Conservation (phyloP, 2,329 filamentous ascomycete genomes). For the Xylaria sp. region DNA sequence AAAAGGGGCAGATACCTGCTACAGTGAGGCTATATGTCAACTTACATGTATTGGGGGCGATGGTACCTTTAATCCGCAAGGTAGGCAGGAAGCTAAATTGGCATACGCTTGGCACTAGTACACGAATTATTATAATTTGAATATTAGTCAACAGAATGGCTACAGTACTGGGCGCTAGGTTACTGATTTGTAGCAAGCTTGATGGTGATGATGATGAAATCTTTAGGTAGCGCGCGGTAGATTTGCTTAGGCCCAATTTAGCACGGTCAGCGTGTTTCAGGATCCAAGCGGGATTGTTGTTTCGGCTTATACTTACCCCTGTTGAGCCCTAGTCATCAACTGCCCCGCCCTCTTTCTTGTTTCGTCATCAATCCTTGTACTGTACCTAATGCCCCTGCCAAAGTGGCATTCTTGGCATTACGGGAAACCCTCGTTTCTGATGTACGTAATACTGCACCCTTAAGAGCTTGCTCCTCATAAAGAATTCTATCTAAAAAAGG, state of each 20-base stretch:
- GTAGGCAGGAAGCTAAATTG: neutral
- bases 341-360: constrained; percentile 15
- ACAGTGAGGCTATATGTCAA: neutral
- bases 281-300: constrained; percentile 22
- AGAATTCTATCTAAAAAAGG: neutral
- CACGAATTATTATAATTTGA: too few relatives aligned
- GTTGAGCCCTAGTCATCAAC: constrained; percentile 1
- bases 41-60: neutral
- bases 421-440: constrained; percentile 1
- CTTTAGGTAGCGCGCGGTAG: neutral
- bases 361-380: constrained; percentile 27
- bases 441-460: too few relatives aligned
- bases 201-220: neutral
- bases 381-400: constrained; percentile 21
- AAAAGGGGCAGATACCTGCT: neutral
- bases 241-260: neutral
- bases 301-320: constrained; percentile 25
- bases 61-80: neutral
- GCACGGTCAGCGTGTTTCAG: constrained; percentile 30
- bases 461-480: neutral
- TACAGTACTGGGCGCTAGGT: too few relatives aligned
- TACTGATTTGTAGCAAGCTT: neutral
- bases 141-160: too few relatives aligned
- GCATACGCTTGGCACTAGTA: too few relatives aligned
- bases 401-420: constrained; percentile 26